These are phyloP conservation scores for Candida germanica DNA, from an alignment of 805 yeast species.

Conservation along the genomic window DNA sequence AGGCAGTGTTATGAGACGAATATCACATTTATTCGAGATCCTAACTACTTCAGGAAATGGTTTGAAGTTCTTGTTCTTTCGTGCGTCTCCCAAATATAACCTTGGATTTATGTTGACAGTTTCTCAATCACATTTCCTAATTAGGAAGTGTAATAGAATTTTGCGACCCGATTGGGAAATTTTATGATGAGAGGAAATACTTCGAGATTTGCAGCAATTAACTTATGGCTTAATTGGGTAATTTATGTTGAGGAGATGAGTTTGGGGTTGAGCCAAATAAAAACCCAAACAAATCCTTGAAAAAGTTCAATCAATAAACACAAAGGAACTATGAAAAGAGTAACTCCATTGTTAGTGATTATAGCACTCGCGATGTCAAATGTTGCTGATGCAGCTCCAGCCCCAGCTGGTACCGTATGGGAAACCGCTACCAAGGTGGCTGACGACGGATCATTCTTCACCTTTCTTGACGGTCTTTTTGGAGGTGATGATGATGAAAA, in stretches of 20 bases:
- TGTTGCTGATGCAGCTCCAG: conserved; percentile 12
- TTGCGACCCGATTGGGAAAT: conserved; percentile 5
- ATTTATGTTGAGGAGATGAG: conserved; percentile 2
- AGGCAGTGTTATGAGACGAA: too few species aligned
- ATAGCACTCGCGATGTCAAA: conserved; percentile 5
- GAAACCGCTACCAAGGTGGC: conserved; percentile 6
- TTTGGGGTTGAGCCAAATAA: neutral
- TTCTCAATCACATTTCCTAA: conserved; percentile 11
- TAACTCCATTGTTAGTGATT: conserved; percentile 6
- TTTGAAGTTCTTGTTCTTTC: too few species aligned
- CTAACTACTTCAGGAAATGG: too few species aligned
- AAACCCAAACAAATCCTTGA: conserved; percentile 1
- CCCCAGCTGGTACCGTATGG: conserved; percentile 10
- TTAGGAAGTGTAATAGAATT: conserved; percentile 7
- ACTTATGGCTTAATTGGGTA: conserved; percentile 1
- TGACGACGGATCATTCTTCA: conserved; percentile 7
- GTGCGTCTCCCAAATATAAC: neutral
- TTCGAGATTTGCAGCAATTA: conserved; percentile 3
- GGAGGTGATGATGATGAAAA: conserved; percentile 6
- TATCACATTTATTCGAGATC: too few species aligned
- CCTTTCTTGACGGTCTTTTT: conserved; percentile 5
- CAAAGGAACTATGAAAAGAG: conserved; percentile 2
- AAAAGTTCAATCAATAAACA: neutral
- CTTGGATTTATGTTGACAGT: neutral
- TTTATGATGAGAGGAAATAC: neutral